Conservation (phyloP, 371 early-diverging fungal species). For the Mortierella sp. region DNA sequence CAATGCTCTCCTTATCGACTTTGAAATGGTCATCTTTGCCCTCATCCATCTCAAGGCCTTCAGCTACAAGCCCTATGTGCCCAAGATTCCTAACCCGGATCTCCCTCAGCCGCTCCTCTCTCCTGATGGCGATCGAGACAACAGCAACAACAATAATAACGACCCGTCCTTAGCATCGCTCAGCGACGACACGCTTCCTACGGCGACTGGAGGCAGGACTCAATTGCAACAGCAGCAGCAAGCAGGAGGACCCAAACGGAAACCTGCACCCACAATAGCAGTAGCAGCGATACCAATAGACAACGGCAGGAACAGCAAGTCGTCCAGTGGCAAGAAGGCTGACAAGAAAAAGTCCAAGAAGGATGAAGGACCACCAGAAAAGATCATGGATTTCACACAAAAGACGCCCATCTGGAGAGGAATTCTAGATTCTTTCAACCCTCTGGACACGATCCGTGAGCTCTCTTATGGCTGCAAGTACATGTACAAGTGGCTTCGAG, state of each 20-base stretch:
- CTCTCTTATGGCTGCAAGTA: conserved; percentile 42
- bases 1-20: conserved; percentile 49
- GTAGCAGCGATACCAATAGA: background rate
- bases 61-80: conserved; percentile 55
- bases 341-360: conserved; percentile 17
- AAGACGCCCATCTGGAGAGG: conserved; percentile 54
- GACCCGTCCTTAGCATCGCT: conserved; percentile 20
- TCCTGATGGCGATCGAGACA: background rate
- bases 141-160: conserved; percentile 4
- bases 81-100: conserved; percentile 41
- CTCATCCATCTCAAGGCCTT: conserved; percentile 53
- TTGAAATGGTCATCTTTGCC: conserved; percentile 57
- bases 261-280: background rate
- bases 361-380: conserved; percentile 28
- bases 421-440: conserved; percentile 52
- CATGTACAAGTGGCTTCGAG: conserved; percentile 48
- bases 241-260: background rate
- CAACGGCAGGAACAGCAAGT: background rate
- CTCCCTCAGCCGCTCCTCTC: conserved; percentile 19
- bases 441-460: conserved; percentile 51
- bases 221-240: background rate
- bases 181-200: background rate
- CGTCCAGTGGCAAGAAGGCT: conserved; percentile 5
- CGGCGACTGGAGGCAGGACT: background rate
- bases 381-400: conserved; percentile 41